A percentile compares a stretch with the other conserved stretches of the same genome.
Conservation (phyloP, 2,329 filamentous ascomycete genomes). For the Coleophoma eucalyptorum region DNA sequence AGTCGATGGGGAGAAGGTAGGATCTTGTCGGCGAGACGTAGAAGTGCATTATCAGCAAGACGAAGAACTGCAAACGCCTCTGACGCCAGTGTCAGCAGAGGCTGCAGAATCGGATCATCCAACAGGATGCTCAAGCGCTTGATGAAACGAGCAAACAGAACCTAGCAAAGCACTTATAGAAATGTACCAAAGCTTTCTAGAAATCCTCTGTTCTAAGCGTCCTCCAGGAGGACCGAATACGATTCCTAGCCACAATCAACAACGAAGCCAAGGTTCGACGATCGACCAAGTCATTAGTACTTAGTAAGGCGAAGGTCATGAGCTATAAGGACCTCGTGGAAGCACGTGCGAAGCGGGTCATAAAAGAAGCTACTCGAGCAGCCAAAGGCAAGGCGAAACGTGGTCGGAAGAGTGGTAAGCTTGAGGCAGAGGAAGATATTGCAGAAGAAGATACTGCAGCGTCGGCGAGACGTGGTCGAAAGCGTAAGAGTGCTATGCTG, state of each 20-base stretch:
- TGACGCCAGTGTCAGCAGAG: constrained; percentile 22
- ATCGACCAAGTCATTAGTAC: constrained; percentile 10
- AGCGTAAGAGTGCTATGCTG: constrained; percentile 8
- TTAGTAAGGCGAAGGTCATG: constrained; percentile 17
- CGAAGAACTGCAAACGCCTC: constrained; percentile 25
- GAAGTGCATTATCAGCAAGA: too few relatives aligned
- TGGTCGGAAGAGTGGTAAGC: constrained; percentile 7
- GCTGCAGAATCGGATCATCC: constrained; percentile 19
- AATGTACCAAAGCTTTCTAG: constrained; percentile 21
- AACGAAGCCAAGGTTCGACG: constrained; percentile 15
- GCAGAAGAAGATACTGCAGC: too few relatives aligned
- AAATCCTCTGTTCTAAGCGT: constrained; percentile 16
- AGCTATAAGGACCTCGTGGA: constrained; percentile 29
- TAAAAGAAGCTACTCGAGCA: constrained; percentile 8
- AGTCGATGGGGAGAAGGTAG: constrained; percentile 10
- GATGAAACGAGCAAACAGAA: constrained; percentile 19
- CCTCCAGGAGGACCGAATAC: constrained; percentile 23
- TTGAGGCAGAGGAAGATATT: constrained; percentile 6
- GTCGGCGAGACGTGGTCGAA: constrained; percentile 8
- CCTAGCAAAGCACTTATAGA: constrained; percentile 19
- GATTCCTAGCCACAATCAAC: constrained; percentile 20
- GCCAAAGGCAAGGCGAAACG: constrained; percentile 13
- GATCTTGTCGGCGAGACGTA: constrained; percentile 16
- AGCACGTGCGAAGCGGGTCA: constrained; percentile 13
- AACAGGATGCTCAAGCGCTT: constrained; percentile 17